Evolutionary conservation across 176 grass and related monocot species (phyloP).

Genomic region (Lolium rigidum): DNA sequence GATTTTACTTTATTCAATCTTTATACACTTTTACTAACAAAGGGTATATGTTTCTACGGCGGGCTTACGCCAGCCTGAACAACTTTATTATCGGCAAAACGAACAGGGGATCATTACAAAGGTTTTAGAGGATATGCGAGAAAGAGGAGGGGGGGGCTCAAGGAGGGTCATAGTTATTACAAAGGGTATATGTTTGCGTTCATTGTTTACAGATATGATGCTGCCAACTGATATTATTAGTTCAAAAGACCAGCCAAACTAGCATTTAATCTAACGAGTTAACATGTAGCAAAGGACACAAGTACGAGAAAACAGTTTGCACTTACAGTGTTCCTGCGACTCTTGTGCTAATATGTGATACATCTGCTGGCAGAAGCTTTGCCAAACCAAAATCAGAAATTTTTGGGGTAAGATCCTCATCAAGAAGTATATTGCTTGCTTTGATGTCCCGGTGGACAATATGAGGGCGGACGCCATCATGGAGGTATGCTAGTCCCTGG

Average conservation of each 20-base stretch:
- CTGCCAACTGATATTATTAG: background rate
- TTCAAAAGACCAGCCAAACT: background rate
- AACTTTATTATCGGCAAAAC: too few relatives aligned
- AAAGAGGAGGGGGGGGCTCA: too few relatives aligned
- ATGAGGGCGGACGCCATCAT: constrained; percentile 60
- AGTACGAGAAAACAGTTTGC: background rate
- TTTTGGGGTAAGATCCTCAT: constrained; percentile 64
- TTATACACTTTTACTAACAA: background rate
- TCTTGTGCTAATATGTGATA: constrained; percentile 78
- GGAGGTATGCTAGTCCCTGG: constrained; percentile 64
- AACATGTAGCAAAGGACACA: constrained; percentile 7
- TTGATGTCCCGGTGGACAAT: constrained; percentile 87
- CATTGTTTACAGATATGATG: background rate
- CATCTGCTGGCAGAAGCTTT: constrained; percentile 70
- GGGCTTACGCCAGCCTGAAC: too few relatives aligned
- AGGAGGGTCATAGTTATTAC: too few relatives aligned
- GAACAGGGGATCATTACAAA: too few relatives aligned
- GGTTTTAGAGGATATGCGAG: too few relatives aligned
- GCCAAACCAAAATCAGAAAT: constrained; percentile 84
- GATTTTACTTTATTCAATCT: background rate
- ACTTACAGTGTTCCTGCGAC: constrained; percentile 87
- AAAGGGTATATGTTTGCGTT: background rate
- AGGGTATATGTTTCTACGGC: background rate
- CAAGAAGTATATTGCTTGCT: constrained; percentile 82
- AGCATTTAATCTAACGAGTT: background rate